phyloP scores from a whole-genome alignment of 2,329 filamentous ascomycete species.

The Pseudocercospora fijiensis region DNA sequence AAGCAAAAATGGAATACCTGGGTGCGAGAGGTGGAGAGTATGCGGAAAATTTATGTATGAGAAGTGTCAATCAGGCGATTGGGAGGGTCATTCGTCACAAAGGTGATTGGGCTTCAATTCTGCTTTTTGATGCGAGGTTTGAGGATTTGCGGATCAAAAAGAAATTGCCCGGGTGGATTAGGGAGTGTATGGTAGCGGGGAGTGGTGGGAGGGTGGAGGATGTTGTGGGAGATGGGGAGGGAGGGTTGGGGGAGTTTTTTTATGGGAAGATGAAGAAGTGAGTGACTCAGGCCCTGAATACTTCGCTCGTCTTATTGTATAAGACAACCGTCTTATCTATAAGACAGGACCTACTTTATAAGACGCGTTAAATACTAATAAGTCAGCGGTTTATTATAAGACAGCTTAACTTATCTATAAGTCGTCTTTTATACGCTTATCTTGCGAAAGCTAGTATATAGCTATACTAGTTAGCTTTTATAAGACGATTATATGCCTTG shows the following conservation, averaged over 20 bases:
- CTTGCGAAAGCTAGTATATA: too few species aligned
- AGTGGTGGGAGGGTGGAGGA: constrained; percentile 6
- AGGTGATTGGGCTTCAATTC: constrained; percentile 84
- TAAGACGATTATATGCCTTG: too few species aligned
- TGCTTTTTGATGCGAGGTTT: constrained; percentile 81
- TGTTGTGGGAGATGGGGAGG: constrained; percentile 18
- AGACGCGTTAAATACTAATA: too few species aligned
- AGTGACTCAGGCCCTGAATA: too few species aligned
- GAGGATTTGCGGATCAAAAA: constrained; percentile 66
- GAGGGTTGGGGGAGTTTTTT: constrained; percentile 20
- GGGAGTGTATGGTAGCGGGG: constrained; percentile 30
- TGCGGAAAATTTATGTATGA: constrained; percentile 94
- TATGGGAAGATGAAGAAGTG: background rate
- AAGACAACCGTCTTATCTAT: too few species aligned
- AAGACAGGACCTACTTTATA: too few species aligned
- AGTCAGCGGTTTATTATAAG: too few species aligned
- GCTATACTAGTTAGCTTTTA: too few species aligned
- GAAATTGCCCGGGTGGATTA: constrained; percentile 90
- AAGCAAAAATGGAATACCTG: constrained; percentile 84
- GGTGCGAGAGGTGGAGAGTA: constrained; percentile 66
- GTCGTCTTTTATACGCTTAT: too few species aligned
- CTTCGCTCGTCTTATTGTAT: too few species aligned
- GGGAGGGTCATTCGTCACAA: constrained; percentile 86
- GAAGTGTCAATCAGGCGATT: constrained; percentile 94
- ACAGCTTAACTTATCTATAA: too few species aligned